Conservation (phyloP, 495 filamentous ascomycete species). For the Clavariopsis aquatica region DNA sequence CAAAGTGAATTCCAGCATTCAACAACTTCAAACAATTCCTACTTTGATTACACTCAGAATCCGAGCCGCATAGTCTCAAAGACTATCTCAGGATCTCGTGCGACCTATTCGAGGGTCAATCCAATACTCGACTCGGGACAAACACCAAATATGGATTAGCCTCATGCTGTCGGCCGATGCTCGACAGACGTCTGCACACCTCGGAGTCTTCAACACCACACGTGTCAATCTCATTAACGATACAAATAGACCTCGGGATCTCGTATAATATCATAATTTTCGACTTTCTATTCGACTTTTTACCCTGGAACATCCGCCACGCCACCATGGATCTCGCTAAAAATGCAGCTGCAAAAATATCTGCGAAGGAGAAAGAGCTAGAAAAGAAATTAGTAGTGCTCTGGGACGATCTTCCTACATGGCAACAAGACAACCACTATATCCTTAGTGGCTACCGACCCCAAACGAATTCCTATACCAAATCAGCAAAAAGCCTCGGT, state of each 20-base stretch:
- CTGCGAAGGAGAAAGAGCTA: slow-evolving; percentile 33
- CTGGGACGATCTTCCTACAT: slow-evolving; percentile 66
- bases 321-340: slow-evolving; percentile 39
- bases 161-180: neutral
- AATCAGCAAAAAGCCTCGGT: slow-evolving; percentile 63
- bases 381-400: slow-evolving; percentile 47
- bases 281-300: neutral
- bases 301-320: neutral
- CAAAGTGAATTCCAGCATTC: too few species aligned
- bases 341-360: slow-evolving; percentile 11
- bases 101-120: too few species aligned
- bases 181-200: neutral
- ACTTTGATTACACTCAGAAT: too few species aligned
- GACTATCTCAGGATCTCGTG: too few species aligned
- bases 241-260: neutral
- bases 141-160: neutral
- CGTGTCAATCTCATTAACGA: neutral
- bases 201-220: neutral
- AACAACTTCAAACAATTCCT: too few species aligned
- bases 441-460: slow-evolving; percentile 73
- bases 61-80: neutral
- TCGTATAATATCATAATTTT: neutral
- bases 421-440: slow-evolving; percentile 78
- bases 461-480: slow-evolving; percentile 62
- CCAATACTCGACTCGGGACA: too few species aligned